Evolutionary conservation across 495 filamentous ascomycete genomes (phyloP).

Genomic region (Annulohypoxylon bovei): DNA sequence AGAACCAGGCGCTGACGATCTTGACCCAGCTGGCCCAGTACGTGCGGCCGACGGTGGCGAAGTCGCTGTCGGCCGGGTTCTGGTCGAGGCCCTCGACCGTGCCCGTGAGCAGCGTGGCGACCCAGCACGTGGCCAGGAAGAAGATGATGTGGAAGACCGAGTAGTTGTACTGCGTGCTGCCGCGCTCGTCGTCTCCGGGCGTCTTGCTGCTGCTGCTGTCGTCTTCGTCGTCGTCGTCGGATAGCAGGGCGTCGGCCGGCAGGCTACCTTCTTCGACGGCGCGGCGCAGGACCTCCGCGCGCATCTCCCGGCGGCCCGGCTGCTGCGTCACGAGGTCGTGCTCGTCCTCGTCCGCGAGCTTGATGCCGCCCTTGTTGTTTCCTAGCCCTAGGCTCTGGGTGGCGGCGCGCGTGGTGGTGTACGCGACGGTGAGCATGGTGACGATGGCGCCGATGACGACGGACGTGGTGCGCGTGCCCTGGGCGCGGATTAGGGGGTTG

Average conservation of each 20-base stretch:
- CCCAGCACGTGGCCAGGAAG: slow-evolving; percentile 94
- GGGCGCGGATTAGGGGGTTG: slow-evolving; percentile 90
- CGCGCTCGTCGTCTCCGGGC: slow-evolving; percentile 85
- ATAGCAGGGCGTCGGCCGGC: slow-evolving; percentile 88
- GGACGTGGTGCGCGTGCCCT: slow-evolving; percentile 88
- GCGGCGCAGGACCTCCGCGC: slow-evolving; percentile 85
- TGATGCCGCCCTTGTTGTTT: slow-evolving; percentile 67
- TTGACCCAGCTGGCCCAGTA: slow-evolving; percentile 99
- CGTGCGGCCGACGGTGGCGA: slow-evolving; percentile 90
- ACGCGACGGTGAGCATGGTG: slow-evolving; percentile 96
- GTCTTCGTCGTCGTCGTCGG: slow-evolving; percentile 76
- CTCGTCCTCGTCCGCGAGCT: slow-evolving; percentile 72
- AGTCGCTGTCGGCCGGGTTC: slow-evolving; percentile 68
- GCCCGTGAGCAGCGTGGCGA: slow-evolving; percentile 90
- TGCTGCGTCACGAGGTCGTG: slow-evolving; percentile 93
- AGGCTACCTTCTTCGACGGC: slow-evolving; percentile 91
- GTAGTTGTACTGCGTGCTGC: slow-evolving; percentile 94
- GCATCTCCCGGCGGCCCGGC: slow-evolving; percentile 88
- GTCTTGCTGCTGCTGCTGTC: slow-evolving; percentile 66
- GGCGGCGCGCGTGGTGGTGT: slow-evolving; percentile 95
- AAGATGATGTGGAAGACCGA: slow-evolving; percentile 97
- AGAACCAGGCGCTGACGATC: slow-evolving; percentile 97
- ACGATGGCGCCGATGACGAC: slow-evolving; percentile 92
- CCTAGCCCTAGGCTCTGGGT: slow-evolving; percentile 90
- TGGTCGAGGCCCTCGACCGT: slow-evolving; percentile 67